Base-by-base conservation (phyloP, 805 yeast species). In the Zygoascus flipseniorum region DNA sequence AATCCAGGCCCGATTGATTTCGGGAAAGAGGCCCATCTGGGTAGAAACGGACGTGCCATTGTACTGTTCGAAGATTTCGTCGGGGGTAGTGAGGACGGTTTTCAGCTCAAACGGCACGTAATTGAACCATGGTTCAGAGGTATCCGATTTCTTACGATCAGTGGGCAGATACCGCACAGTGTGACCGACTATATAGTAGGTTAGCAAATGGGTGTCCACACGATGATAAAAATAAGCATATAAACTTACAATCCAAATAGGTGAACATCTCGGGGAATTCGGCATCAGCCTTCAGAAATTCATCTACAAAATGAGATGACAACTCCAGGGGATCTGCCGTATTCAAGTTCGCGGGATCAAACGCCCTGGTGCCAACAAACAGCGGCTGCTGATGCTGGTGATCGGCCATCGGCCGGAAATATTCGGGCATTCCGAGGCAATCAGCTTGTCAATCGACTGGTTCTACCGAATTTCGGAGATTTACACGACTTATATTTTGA, bases 1-100 rank as follows among this genome's bases (percentile, higher is more conserved):
- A 32, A 92, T 77, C 97, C 97, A 93, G 13, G 90, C 81, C 55
- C 95, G 80, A 56, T 81, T 79, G 31, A 93, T 76, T 54, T 85
- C 89, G 0, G 90, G 80, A 59, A 93, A 82, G 26, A 89, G 70
- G 13, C 99, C 99, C 81, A 87, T 83, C 55, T 83, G 81, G 41
- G 89, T 81, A 48, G 76, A 76, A 51, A 81, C 77, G 62, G 85
- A 83, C 5, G 86, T 76, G 48, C 61, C 60, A 58, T 81, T 82
- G 65, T 83, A 80, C 60, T 86, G 89, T 52, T 83, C 84, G 59
- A 86, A 79, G 56, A 89, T 81, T 56, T 78, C 81, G 65, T 89
- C 96, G 0, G 97, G 97, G 50, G 90, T 79, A 62, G 79, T 81
- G 41, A 60, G 58, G 41, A 56, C 55, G 8, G 60, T 32, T n/a